phyloP scores from a whole-genome alignment of 805 yeast genomes.

The Yamadazyma akitaensis region DNA sequence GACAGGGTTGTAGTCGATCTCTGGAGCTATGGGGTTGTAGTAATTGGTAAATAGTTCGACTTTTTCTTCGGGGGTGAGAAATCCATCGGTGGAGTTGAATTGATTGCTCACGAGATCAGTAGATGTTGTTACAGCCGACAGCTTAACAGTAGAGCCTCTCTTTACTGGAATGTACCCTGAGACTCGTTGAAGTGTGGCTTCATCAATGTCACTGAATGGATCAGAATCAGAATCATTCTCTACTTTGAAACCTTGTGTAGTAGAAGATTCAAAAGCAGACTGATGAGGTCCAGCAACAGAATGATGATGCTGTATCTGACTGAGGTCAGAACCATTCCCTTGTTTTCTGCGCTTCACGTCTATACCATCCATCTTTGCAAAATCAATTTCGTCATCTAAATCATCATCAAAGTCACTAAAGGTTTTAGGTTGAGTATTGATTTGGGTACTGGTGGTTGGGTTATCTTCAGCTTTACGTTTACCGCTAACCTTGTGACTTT shows the following conservation, averaged over 20 bases:
- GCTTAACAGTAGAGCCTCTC: neutral
- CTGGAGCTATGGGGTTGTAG: conserved; percentile 21
- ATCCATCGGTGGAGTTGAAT: conserved; percentile 34
- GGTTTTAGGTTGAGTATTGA: neutral
- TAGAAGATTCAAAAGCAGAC: neutral
- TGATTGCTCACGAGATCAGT: conserved; percentile 15
- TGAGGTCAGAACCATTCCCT: neutral
- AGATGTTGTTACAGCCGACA: neutral
- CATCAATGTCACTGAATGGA: conserved; percentile 2
- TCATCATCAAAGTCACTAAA: neutral
- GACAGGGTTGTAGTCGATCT: conserved; percentile 16
- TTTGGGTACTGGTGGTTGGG: conserved; percentile 1
- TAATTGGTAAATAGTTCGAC: conserved; percentile 41
- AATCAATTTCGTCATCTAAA: neutral
- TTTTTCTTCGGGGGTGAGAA: conserved; percentile 35
- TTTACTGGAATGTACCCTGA: neutral
- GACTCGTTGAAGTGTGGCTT: neutral
- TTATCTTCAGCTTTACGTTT: neutral
- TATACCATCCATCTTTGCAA: neutral
- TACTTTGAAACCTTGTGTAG: neutral
- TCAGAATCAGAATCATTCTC: neutral
- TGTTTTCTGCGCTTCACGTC: neutral
- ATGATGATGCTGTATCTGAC: no score
- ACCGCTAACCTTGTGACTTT: neutral
- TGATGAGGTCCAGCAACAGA: no score